Percentiles rank a stretch among this genome's conserved stretches.
Evolutionary conservation across 108 stramenopile genomes (phyloP).

Genomic region (Conticribra weissflogii): DNA sequence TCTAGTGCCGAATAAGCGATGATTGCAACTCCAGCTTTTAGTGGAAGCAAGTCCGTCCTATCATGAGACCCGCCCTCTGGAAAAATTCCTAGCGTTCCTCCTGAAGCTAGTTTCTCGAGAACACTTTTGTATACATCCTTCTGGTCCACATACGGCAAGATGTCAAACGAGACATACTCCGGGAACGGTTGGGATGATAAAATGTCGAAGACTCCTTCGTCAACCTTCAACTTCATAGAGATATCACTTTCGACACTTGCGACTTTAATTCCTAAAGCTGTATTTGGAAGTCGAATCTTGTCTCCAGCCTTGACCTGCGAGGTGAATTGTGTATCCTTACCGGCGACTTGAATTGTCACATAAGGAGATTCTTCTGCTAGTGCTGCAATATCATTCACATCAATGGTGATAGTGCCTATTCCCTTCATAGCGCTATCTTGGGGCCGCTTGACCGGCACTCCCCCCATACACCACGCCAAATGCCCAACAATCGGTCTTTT

Average conservation of each 20-base stretch:
- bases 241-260: slow-evolving; percentile 63
- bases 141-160: slow-evolving; percentile 86
- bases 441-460: slow-evolving; percentile 93
- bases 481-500: slow-evolving; percentile 90
- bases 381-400: slow-evolving; percentile 2
- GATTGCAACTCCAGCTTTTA: slow-evolving; percentile 97
- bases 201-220: slow-evolving; percentile 33
- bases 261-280: slow-evolving; percentile 68
- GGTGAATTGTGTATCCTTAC: slow-evolving; percentile 64
- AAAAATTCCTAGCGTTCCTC: slow-evolving; percentile 92
- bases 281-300: slow-evolving; percentile 72
- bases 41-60: slow-evolving; percentile 94
- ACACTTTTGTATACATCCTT: slow-evolving; percentile 85
- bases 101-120: slow-evolving; percentile 73
- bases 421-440: slow-evolving; percentile 84
- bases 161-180: slow-evolving; percentile 70
- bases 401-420: slow-evolving; percentile 52
- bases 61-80: slow-evolving; percentile 99
- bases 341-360: slow-evolving; percentile 49
- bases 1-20: slow-evolving; percentile 95
- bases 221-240: slow-evolving; percentile 47
- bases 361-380: slow-evolving; percentile 8
- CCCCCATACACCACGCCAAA: slow-evolving; percentile 91
- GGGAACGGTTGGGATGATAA: slow-evolving; percentile 41
- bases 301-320: slow-evolving; percentile 66